Base-by-base conservation (phyloP, 2,329 filamentous ascomycete species). In the Thielaviopsis punctulata region DNA sequence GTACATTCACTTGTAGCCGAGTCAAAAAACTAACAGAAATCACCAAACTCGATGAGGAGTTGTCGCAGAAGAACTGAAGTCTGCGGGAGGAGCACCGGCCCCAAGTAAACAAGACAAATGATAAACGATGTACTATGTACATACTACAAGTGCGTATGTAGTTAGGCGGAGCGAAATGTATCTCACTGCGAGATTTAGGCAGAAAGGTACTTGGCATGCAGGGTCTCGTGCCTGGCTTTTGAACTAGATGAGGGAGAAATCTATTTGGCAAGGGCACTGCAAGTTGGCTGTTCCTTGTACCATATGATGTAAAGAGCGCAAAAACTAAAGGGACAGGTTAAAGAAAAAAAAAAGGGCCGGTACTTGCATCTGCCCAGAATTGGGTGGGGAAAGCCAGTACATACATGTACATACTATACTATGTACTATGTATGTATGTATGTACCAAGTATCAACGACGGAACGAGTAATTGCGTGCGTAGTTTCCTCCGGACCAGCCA, bases 71-170 rank as follows among this genome's bases (percentile, higher is more conserved):
- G 33, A 25, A 36, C 50, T 47, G 43, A 52, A 52, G 19, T 46
- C 44, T 52, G 50, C 43, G 50, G 50, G 45, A 52, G 50, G 50
- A 52, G 41, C 43, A 33, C 27, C 44, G 15, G 27, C n/a, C 21
- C 43, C 45, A 23, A 19, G 33, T 39, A 2, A 39, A 39, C 6
- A 15, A 39, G 13, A 39, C 5, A 27, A 27, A 39, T 18, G 15
- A 39, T 39, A n/a, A 15, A 39, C 10, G 33, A 4, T n/a, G 33
- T 15, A n/a, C n/a, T n/a, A n/a, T n/a, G n/a, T n/a, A n/a, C n/a
- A n/a, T n/a, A n/a, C n/a, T n/a, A n/a, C n/a, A n/a, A n/a, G n/a
- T n/a, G n/a, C n/a, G n/a, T n/a, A n/a, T n/a, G n/a, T n/a, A n/a
- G n/a, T n/a, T n/a, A n/a, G n/a, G n/a, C n/a, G n/a, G n/a, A n/a